phyloP scores from a whole-genome alignment of 129 eudicot species.

The Smallanthus sonchifolius region DNA sequence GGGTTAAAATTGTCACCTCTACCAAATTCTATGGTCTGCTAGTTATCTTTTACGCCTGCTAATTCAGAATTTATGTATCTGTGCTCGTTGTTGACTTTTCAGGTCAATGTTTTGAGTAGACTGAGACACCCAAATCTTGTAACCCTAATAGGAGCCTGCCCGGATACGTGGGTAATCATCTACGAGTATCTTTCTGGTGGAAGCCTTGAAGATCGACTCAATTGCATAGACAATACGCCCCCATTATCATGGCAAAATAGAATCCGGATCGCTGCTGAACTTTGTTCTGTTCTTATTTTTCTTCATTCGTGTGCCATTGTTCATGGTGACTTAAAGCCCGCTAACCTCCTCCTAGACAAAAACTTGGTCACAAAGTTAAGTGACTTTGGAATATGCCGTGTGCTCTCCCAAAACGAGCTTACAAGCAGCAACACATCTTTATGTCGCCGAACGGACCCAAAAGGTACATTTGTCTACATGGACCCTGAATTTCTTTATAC shows the following conservation, averaged over 20 bases:
- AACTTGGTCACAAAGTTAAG: slow-evolving; percentile 65
- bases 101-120: slow-evolving; percentile 88
- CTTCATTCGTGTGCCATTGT: slow-evolving; percentile 71
- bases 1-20: background rate
- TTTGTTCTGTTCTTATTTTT: slow-evolving; percentile 87
- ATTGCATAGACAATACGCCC: slow-evolving; percentile 73
- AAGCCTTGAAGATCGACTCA: slow-evolving; percentile 92
- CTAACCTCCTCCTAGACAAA: slow-evolving; percentile 66
- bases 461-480: slow-evolving; percentile 69
- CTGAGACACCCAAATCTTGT: slow-evolving; percentile 89
- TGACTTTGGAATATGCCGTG: slow-evolving; percentile 77
- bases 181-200: slow-evolving; percentile 85
- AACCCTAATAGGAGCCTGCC: slow-evolving; percentile 81
- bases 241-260: slow-evolving; percentile 91
- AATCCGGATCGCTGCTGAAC: slow-evolving; percentile 81
- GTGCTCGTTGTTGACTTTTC: slow-evolving; percentile 6
- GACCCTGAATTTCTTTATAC: slow-evolving; percentile 80
- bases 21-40: background rate
- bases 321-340: slow-evolving; percentile 85
- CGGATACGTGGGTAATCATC: slow-evolving; percentile 62
- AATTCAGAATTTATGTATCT: background rate
- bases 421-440: slow-evolving; percentile 45
- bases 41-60: background rate
- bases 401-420: slow-evolving; percentile 41
- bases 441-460: slow-evolving; percentile 57